Evolutionary conservation across 371 early-diverging fungal species (phyloP).

Genomic region (Nematocida major): DNA sequence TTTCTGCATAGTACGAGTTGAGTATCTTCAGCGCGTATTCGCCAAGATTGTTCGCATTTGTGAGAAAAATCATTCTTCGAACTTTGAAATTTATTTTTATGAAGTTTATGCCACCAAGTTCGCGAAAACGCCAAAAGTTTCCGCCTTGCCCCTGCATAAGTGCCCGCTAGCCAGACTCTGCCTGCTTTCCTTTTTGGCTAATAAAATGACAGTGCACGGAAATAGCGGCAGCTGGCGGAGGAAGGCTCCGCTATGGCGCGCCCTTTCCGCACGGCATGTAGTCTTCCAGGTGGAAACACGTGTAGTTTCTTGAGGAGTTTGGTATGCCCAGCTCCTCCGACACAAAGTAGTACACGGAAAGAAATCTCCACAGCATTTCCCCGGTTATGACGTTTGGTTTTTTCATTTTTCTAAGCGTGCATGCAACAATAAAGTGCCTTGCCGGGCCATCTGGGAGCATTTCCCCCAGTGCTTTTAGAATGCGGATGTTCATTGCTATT

Average conservation of each 20-base stretch:
- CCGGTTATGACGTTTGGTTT: constrained; percentile 62
- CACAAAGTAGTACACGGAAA: constrained; percentile 33
- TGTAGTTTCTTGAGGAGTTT: constrained; percentile 16
- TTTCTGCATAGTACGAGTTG: constrained; percentile 23
- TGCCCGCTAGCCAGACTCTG: neutral
- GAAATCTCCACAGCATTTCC: constrained; percentile 61
- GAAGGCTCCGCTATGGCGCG: too few species aligned
- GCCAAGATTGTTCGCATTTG: neutral
- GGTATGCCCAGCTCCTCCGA: constrained; percentile 11
- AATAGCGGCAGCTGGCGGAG: too few species aligned
- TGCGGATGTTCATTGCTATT: constrained; percentile 60
- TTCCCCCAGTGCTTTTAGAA: constrained; percentile 61
- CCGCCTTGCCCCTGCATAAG: too few species aligned
- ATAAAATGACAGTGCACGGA: neutral
- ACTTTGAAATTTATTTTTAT: constrained; percentile 30
- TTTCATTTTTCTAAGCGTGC: constrained; percentile 59
- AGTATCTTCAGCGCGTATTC: constrained; percentile 8
- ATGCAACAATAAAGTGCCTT: constrained; percentile 59
- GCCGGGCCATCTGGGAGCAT: constrained; percentile 54
- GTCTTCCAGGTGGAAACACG: constrained; percentile 1
- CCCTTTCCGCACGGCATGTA: neutral
- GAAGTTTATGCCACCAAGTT: neutral
- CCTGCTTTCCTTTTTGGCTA: neutral
- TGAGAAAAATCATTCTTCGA: constrained; percentile 5
- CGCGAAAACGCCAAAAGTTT: neutral